Conservation (phyloP, 1,284 basidiomycete species). For the Cerrena zonata region DNA sequence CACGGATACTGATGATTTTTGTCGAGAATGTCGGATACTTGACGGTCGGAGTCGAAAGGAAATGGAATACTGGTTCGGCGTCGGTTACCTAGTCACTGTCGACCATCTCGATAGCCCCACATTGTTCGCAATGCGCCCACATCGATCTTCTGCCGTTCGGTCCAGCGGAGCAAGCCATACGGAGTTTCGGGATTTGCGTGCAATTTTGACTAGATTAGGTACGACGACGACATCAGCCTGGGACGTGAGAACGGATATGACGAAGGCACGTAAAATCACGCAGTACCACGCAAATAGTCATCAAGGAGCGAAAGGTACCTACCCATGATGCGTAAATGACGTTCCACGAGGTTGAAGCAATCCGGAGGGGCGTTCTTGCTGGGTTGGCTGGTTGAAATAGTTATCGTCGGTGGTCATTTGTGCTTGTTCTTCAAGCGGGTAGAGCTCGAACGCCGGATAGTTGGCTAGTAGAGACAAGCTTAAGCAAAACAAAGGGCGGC, state of each 20-base stretch:
- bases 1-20: neutral
- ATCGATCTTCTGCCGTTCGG: constrained; percentile 47
- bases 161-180: constrained; percentile 33
- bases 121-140: constrained; percentile 83
- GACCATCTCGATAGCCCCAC: constrained; percentile 81
- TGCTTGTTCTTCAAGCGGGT: constrained; percentile 44
- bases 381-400: constrained; percentile 35
- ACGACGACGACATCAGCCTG: constrained; percentile 17
- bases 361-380: constrained; percentile 40
- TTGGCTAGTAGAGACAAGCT: constrained; percentile 33
- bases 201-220: constrained; percentile 47
- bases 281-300: neutral
- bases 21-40: neutral
- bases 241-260: constrained; percentile 4
- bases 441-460: constrained; percentile 60
- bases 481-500: neutral
- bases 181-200: constrained; percentile 65
- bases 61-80: constrained; percentile 1
- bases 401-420: constrained; percentile 45
- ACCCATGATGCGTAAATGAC: constrained; percentile 67
- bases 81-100: constrained; percentile 48
- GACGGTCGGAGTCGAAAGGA: neutral
- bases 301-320: constrained; percentile 28
- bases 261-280: neutral
- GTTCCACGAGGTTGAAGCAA: constrained; percentile 60